Evolutionary conservation across 306 rosid species (phyloP), one percentile per base, ranked within the genome.

Genomic region (Nissolia schottii): DNA sequence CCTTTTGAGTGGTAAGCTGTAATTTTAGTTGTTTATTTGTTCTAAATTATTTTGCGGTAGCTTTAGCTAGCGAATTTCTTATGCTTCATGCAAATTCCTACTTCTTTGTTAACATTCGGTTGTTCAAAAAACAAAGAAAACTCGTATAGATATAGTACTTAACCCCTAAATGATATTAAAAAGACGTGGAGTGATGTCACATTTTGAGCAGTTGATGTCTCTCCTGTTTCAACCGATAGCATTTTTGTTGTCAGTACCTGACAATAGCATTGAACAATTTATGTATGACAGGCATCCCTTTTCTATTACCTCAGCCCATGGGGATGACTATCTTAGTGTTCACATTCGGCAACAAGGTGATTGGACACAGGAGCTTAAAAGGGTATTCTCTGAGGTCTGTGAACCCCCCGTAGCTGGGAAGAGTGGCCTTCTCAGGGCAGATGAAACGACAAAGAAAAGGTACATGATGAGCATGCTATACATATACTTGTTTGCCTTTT

Each of bases 261-360:
- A 67, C 29, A 34, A 27, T 54, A 31, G 48, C 58, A 60, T 35
- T 74, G 63, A 74, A 29, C 62, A 60, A 7, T 63, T 27, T n/a
- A 48, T 66, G 70, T 49, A 50, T 60, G 54, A 19, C 85, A 93
- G 98, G 97, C 98, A 93, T 84, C 98, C 98, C 25, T 93, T 93
- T 93, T 93, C 98, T 14, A 93, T 93, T 56, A 93, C 98, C 64
- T 93, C 98, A 5, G 97, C 98, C 63, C 98, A 97, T 10, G 93
- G 82, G 0, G 97, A 93, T 66, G 93, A 88, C 81, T 93, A 82
- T 76, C 86, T 93, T 46, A 93, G 98, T 40, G 96, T 93, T 78
- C 98, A 93, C 87, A 93, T 93, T 49, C 83, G 97, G 64, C 93
- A 88, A 89, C 86, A 85, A 14, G 98, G 98, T 66, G 98, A 93